These are phyloP conservation scores for Aspergillus candidus DNA, from an alignment of 2,329 filamentous ascomycete genomes.

Conservation along the genomic window DNA sequence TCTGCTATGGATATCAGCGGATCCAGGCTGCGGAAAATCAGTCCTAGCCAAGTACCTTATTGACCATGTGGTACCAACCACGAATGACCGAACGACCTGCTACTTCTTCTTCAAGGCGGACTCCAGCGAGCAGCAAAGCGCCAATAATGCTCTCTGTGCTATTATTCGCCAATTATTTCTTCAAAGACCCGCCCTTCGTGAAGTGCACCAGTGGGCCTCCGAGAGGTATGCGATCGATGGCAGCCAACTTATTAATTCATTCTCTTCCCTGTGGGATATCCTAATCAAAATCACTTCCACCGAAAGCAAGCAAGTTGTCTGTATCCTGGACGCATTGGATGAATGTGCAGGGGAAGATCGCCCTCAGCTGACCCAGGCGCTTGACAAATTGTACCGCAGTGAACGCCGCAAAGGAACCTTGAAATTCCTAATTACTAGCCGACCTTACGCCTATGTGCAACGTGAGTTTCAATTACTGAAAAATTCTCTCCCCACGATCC, in stretches of 20 bases:
- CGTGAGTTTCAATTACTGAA: slow-evolving; percentile 9
- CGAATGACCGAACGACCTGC: slow-evolving; percentile 19
- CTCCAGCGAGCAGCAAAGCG: slow-evolving; percentile 29
- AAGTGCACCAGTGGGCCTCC: no score
- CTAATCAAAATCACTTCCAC: slow-evolving; percentile 15
- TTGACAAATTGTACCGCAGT: slow-evolving; percentile 21
- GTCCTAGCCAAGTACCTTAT: slow-evolving; percentile 36
- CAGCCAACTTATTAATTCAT: slow-evolving; percentile 17
- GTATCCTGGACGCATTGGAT: slow-evolving; percentile 39
- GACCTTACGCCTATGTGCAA: slow-evolving; percentile 17
- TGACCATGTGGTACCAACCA: slow-evolving; percentile 22
- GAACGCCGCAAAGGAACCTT: slow-evolving; percentile 10
- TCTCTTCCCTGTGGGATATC: slow-evolving; percentile 28
- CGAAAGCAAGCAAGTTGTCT: slow-evolving; percentile 23
- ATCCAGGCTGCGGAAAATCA: slow-evolving; percentile 44
- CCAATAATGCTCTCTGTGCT: slow-evolving; percentile 27
- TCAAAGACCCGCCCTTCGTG: slow-evolving; percentile 10
- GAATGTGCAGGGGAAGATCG: slow-evolving; percentile 28
- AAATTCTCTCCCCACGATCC: slow-evolving; percentile 10
- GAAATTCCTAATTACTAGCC: slow-evolving; percentile 33
- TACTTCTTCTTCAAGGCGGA: slow-evolving; percentile 46
- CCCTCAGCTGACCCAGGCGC: slow-evolving; percentile 15
- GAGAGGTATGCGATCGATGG: no score
- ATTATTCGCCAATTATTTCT: slow-evolving; percentile 38
- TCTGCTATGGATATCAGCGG: slow-evolving; percentile 37